Conservation (phyloP, 805 yeast species). For the Cyberlindnera saturnus region DNA sequence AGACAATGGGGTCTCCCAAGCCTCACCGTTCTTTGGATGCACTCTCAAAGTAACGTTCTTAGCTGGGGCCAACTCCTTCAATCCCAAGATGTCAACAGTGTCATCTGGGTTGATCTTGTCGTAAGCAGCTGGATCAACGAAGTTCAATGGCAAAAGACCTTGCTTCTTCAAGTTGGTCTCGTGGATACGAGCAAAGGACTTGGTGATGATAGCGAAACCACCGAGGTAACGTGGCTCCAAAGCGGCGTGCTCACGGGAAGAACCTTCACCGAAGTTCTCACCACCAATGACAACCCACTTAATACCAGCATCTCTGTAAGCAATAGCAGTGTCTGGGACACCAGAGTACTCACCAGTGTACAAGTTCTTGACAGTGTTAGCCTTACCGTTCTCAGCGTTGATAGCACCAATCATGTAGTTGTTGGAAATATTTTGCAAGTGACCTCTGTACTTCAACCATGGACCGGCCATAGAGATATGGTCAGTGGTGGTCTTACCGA, state of each 20-base stretch:
- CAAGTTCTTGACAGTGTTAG: slow-evolving; percentile 83
- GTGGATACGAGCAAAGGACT: slow-evolving; percentile 97
- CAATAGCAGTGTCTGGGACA: slow-evolving; percentile 95
- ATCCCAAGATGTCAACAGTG: slow-evolving; percentile 80
- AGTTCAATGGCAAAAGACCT: slow-evolving; percentile 97
- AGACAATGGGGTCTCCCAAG: slow-evolving; percentile 87
- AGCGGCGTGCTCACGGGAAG: slow-evolving; percentile 99
- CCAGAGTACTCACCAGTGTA: slow-evolving; percentile 89
- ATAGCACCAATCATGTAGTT: slow-evolving; percentile 99
- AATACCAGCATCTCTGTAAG: slow-evolving; percentile 88
- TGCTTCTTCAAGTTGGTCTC: slow-evolving; percentile 99
- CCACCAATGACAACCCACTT: slow-evolving; percentile 98
- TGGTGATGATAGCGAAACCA: slow-evolving; percentile 96
- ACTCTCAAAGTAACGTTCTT: slow-evolving; percentile 77
- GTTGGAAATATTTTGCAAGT: slow-evolving; percentile 96
- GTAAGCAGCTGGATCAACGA: slow-evolving; percentile 81
- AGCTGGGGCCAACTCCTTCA: slow-evolving; percentile 86
- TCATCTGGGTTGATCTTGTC: slow-evolving; percentile 91
- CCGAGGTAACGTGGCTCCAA: slow-evolving; percentile 99
- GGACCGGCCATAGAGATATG: slow-evolving; percentile 99
- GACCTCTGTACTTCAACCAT: slow-evolving; percentile 99
- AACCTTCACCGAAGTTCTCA: slow-evolving; percentile 99
- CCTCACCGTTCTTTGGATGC: slow-evolving; percentile 61
- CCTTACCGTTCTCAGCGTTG: slow-evolving; percentile 93
- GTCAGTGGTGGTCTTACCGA: slow-evolving; percentile 98